These are phyloP conservation scores for Fusarium bulbicola DNA, from an alignment of 2,329 filamentous ascomycete species.

Conservation along the genomic window DNA sequence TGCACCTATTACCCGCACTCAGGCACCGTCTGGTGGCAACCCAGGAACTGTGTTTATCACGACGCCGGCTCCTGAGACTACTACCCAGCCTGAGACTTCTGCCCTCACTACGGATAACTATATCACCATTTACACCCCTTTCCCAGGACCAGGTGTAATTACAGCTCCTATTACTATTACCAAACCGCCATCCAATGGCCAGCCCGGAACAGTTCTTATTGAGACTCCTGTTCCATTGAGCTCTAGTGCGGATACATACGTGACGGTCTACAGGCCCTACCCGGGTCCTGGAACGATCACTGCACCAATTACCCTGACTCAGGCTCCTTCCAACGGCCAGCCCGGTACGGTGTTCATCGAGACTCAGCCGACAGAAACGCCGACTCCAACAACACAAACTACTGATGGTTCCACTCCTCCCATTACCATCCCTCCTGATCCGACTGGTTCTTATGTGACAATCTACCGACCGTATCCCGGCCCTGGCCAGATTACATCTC, in stretches of 20 bases:
- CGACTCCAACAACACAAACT: neutral
- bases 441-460: conserved; percentile 24
- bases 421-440: conserved; percentile 18
- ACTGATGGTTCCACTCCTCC: neutral
- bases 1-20: conserved; percentile 22
- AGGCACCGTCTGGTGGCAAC: conserved; percentile 4
- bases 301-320: conserved; percentile 28
- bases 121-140: conserved; percentile 30
- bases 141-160: conserved; percentile 22
- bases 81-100: neutral
- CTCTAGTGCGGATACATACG: conserved; percentile 19
- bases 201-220: conserved; percentile 27
- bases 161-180: conserved; percentile 25
- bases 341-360: conserved; percentile 32
- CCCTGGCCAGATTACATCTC: conserved; percentile 14
- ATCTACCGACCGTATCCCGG: conserved; percentile 27
- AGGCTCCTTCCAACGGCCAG: conserved; percentile 24
- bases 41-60: conserved; percentile 31
- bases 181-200: conserved; percentile 10
- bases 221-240: conserved; percentile 24
- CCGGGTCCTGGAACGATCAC: conserved; percentile 26
- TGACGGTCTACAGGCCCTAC: conserved; percentile 30
- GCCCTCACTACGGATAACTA: conserved; percentile 15
- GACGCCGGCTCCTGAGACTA: conserved; percentile 5
- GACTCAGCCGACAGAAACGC: conserved; percentile 10